These are phyloP conservation scores for Psilocybe cubensis DNA, from an alignment of 768 basidiomycete species.

Conservation along the genomic window DNA sequence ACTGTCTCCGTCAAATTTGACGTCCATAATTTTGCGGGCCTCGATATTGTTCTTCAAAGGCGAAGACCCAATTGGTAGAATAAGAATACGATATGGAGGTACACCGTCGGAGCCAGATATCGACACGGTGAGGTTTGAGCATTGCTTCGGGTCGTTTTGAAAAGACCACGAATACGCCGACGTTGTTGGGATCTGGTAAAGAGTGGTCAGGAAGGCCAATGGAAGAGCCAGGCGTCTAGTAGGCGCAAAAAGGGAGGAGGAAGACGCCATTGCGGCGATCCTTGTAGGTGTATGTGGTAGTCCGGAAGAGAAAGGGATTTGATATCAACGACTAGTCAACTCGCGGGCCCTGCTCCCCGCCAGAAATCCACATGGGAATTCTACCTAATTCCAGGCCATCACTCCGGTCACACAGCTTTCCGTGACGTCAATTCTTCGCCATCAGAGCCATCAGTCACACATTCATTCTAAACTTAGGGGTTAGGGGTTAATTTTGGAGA, in stretches of 20 bases:
- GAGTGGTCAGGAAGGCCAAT: slow-evolving; percentile 10
- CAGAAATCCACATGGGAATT: not conserved
- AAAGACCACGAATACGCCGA: slow-evolving; percentile 53
- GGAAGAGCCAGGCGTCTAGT: not conserved
- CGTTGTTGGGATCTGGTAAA: slow-evolving; percentile 20
- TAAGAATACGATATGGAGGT: slow-evolving; percentile 69
- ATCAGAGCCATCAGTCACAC: not conserved
- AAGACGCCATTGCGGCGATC: slow-evolving; percentile 13
- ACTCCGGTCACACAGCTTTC: not conserved
- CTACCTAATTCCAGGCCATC: not conserved
- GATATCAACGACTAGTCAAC: not conserved
- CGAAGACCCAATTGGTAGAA: slow-evolving; percentile 69
- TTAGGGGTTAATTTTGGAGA: not conserved
- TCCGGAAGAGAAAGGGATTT: slow-evolving; percentile 1
- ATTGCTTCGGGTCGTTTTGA: slow-evolving; percentile 59
- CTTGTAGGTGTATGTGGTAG: slow-evolving; percentile 1
- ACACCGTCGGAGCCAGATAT: slow-evolving; percentile 57
- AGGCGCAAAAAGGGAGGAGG: not conserved
- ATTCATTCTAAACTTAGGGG: not conserved
- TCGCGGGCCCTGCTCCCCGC: not conserved
- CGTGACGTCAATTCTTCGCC: not conserved
- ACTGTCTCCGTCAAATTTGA: slow-evolving; percentile 49
- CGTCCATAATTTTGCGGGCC: slow-evolving; percentile 59
- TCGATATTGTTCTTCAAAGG: slow-evolving; percentile 67
- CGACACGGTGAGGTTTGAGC: slow-evolving; percentile 61